Conservation (phyloP, 1,139 yeast genomes). For the Zygosaccharomyces sapae region DNA sequence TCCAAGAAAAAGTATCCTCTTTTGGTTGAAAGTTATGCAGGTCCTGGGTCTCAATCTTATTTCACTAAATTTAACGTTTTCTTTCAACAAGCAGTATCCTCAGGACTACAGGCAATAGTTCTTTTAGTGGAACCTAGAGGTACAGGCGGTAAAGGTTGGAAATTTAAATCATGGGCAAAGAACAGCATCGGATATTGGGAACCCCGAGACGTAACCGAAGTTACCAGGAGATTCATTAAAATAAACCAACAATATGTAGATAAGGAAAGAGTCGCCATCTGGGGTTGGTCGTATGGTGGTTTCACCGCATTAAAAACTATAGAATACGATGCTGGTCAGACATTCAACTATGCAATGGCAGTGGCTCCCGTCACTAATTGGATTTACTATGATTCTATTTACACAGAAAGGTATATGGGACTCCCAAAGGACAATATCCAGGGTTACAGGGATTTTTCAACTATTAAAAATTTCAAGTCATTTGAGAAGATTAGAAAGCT, state of each 20-base stretch:
- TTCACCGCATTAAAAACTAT: slow-evolving; percentile 71
- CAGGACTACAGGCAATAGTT: slow-evolving; percentile 68
- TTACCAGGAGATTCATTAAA: slow-evolving; percentile 58
- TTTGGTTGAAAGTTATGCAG: slow-evolving; percentile 83
- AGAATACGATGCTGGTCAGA: slow-evolving; percentile 63
- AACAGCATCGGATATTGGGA: slow-evolving; percentile 81
- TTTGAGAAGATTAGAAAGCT: slow-evolving; percentile 55
- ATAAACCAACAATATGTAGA: slow-evolving; percentile 53
- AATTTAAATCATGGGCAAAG: slow-evolving; percentile 61
- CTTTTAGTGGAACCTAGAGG: slow-evolving; percentile 92
- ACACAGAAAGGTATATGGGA: slow-evolving; percentile 81
- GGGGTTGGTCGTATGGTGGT: slow-evolving; percentile 98
- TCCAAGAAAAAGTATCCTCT: slow-evolving; percentile 64
- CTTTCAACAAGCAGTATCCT: slow-evolving; percentile 67
- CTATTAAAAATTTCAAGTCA: slow-evolving; percentile 47
- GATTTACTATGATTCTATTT: slow-evolving; percentile 69
- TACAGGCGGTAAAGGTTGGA: slow-evolving; percentile 86
- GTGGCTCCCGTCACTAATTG: slow-evolving; percentile 83
- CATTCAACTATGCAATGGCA: slow-evolving; percentile 75
- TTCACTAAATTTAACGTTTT: slow-evolving; percentile 51
- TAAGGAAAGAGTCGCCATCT: slow-evolving; percentile 62
- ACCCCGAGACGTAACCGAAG: slow-evolving; percentile 70
- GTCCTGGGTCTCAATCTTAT: slow-evolving; percentile 85
- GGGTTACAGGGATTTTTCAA: slow-evolving; percentile 44
- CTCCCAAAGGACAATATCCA: slow-evolving; percentile 52